Evolutionary conservation across 306 rosid genomes (phyloP).

Genomic region (Quercus bicolor): DNA sequence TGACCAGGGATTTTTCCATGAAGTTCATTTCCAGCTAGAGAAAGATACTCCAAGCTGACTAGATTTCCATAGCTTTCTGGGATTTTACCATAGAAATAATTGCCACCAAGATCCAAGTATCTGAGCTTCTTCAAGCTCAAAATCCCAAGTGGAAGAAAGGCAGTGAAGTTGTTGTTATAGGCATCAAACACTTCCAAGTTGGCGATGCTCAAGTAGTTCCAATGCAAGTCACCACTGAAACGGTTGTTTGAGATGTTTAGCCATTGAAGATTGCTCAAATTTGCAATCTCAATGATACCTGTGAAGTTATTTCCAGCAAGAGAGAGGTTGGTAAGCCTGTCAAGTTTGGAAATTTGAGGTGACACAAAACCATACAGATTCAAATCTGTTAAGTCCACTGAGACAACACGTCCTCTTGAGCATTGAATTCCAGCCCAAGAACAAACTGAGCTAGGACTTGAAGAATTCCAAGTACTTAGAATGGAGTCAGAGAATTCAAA

Average conservation of each 20-base stretch:
- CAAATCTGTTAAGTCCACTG: conserved; percentile 61
- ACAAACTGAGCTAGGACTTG: conserved; percentile 56
- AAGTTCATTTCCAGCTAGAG: conserved; percentile 70
- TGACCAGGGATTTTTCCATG: conserved; percentile 63
- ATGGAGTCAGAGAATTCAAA: conserved; percentile 55
- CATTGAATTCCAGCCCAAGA: conserved; percentile 71
- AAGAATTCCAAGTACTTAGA: conserved; percentile 51
- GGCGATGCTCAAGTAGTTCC: conserved; percentile 53
- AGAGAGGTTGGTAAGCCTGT: conserved; percentile 56
- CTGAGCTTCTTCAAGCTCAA: conserved; percentile 45
- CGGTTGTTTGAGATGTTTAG: conserved; percentile 78
- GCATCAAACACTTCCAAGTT: conserved; percentile 67
- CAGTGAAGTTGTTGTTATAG: conserved; percentile 73
- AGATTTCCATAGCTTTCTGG: conserved; percentile 58
- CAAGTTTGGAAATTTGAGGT: conserved; percentile 52
- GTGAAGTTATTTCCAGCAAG: conserved; percentile 75
- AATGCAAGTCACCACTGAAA: conserved; percentile 55
- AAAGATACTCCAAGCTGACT: conserved; percentile 59
- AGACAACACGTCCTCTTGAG: conserved; percentile 51
- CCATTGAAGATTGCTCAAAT: conserved; percentile 47
- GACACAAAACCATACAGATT: conserved; percentile 59
- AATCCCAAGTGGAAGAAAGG: conserved; percentile 56
- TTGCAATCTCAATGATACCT: conserved; percentile 50
- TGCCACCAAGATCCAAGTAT: conserved; percentile 79
- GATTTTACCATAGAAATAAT: conserved; percentile 59